Evolutionary conservation across 306 rosid species (phyloP).

Genomic region (Geum urbanum): DNA sequence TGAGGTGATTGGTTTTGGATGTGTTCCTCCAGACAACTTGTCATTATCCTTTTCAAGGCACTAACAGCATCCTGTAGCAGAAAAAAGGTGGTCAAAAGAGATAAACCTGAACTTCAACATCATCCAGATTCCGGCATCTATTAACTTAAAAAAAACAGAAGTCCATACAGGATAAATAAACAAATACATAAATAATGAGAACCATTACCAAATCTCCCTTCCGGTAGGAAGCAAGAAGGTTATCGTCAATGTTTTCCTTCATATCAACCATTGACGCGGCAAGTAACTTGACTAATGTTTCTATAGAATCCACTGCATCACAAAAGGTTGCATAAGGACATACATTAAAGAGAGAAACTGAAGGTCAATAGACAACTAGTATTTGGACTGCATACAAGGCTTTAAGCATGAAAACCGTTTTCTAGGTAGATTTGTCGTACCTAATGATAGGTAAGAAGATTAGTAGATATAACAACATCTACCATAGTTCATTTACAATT

Average conservation of each 20-base stretch:
- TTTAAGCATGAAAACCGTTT: not conserved
- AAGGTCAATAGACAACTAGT: constrained; percentile 6
- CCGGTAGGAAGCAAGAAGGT: constrained; percentile 46
- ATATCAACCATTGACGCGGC: constrained; percentile 53
- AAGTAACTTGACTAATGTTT: constrained; percentile 52
- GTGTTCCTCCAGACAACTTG: constrained; percentile 53
- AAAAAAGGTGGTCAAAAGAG: constrained; percentile 2
- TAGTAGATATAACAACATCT: constrained; percentile 1
- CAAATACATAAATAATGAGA: not conserved
- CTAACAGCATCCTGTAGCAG: constrained; percentile 52
- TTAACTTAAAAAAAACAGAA: not conserved
- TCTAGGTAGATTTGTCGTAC: not conserved
- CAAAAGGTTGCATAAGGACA: constrained; percentile 18
- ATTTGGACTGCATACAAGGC: not conserved
- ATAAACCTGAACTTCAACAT: not conserved
- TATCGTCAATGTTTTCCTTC: constrained; percentile 73
- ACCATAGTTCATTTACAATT: not conserved
- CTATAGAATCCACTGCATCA: constrained; percentile 38
- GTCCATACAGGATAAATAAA: not conserved
- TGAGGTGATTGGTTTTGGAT: constrained; percentile 43
- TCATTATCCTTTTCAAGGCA: constrained; percentile 45
- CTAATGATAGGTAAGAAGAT: not conserved
- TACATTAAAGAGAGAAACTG: constrained; percentile 10
- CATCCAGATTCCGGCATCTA: not conserved
- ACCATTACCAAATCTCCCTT: constrained; percentile 41